phyloP scores from a whole-genome alignment of 2,329 filamentous ascomycete genomes.

The Talaromyces amestolkiae region DNA sequence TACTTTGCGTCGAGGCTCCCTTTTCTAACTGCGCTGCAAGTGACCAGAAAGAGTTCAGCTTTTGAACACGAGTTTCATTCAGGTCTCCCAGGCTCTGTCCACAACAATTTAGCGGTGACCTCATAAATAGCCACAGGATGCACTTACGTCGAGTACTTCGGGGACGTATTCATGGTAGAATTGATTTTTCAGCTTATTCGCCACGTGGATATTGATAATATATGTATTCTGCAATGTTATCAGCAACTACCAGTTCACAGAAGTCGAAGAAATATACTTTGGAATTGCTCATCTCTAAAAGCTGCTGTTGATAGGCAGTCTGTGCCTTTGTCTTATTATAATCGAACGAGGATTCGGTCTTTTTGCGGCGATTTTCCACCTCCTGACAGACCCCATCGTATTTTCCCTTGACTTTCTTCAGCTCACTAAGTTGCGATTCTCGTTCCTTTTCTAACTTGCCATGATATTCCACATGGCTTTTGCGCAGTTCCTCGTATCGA shows the following conservation, averaged over 20 bases:
- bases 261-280: slow-evolving; percentile 52
- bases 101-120: neutral
- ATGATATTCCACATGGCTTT: slow-evolving; percentile 85
- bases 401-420: slow-evolving; percentile 87
- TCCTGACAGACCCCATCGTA: slow-evolving; percentile 93
- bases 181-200: slow-evolving; percentile 94
- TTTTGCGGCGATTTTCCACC: slow-evolving; percentile 90
- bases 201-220: slow-evolving; percentile 90
- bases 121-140: neutral
- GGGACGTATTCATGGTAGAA: slow-evolving; percentile 98
- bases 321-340: slow-evolving; percentile 82
- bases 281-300: slow-evolving; percentile 92
- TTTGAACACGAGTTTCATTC: slow-evolving; percentile 80
- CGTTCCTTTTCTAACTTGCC: slow-evolving; percentile 85
- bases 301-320: slow-evolving; percentile 85
- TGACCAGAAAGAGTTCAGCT: slow-evolving; percentile 82
- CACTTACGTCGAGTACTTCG: slow-evolving; percentile 77
- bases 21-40: slow-evolving; percentile 76
- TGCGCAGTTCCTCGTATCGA: slow-evolving; percentile 88
- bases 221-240: slow-evolving; percentile 70
- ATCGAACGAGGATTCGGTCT: slow-evolving; percentile 90
- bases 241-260: neutral
- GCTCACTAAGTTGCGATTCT: slow-evolving; percentile 75
- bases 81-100: slow-evolving; percentile 78
- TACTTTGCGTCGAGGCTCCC: slow-evolving; percentile 72